A percentile compares a stretch with the other conserved stretches of the same genome.
These are phyloP conservation scores for Linderina pennispora DNA, from an alignment of 192 early-diverging fungal genomes.

Conservation along the genomic window DNA sequence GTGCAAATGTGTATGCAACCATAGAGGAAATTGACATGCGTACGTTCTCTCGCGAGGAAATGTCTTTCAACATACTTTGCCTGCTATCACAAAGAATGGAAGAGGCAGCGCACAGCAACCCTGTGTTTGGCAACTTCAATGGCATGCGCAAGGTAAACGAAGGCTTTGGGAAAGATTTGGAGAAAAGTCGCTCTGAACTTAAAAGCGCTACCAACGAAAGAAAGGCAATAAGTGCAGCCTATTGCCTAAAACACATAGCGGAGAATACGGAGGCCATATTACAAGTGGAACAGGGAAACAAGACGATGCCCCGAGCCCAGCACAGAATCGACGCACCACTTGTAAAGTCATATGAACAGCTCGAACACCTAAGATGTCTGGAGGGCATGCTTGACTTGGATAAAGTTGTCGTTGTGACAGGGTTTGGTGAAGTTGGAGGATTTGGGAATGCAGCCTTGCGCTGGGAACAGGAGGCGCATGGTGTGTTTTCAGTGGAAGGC, in stretches of 20 bases:
- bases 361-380: slow-evolving; percentile 16
- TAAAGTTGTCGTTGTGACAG: slow-evolving; percentile 77
- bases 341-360: slow-evolving; percentile 57
- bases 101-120: slow-evolving; percentile 62
- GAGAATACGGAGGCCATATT: too few relatives aligned
- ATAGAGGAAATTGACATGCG: slow-evolving; percentile 73
- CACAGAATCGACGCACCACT: slow-evolving; percentile 79
- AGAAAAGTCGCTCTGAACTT: background rate
- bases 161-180: slow-evolving; percentile 55
- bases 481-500: background rate
- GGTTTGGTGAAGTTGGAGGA: slow-evolving; percentile 83
- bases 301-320: slow-evolving; percentile 75
- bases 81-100: slow-evolving; percentile 74
- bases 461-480: background rate
- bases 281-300: too few relatives aligned
- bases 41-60: background rate
- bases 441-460: slow-evolving; percentile 68
- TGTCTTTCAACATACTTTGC: slow-evolving; percentile 51
- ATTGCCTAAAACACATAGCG: too few relatives aligned
- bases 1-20: slow-evolving; percentile 71
- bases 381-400: slow-evolving; percentile 77
- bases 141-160: slow-evolving; percentile 74
- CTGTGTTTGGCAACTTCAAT: slow-evolving; percentile 83
- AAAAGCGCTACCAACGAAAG: background rate
- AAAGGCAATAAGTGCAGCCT: slow-evolving; percentile 17